Evolutionary conservation across 805 yeast genomes (phyloP), one percentile per base, ranked within the genome.

Genomic region (Ogataea salicorniae): DNA sequence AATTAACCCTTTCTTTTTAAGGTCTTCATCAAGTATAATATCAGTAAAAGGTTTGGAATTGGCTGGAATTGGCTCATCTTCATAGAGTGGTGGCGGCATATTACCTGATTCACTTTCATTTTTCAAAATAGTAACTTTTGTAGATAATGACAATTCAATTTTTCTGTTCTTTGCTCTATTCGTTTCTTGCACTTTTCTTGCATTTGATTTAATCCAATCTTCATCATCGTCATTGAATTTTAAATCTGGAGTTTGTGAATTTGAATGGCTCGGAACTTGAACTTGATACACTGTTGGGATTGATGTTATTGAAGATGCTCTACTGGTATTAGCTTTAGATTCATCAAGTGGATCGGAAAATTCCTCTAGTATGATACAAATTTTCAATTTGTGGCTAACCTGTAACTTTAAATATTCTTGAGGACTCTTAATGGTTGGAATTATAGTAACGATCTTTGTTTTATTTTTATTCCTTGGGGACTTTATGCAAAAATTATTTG

Each of bases 111-210:
- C 40, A 47, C 60, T 55, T 42, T 55, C 57, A 18, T 46, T 38
- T 42, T 52, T 51, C 4, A 61, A 43, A 1, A 63, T 31, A 2
- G 44, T 52, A 7, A 63, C 46, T 13, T 52, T 45, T 1, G 55
- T 50, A 4, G 56, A 50, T 42, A 63, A 40, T 15, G 56, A 47
- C 20, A 63, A 52, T 43, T 62, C 66, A 15, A 63, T 57, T 41
- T 49, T 56, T 20, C 45, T 46, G 39, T 48, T 48, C 6, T 34
- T 34, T 2, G 6, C 40, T 3, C 37, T 37, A 2, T 29, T 20
- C 2, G 29, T 16, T 46, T 63, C 68, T 2, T 45, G 17, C 5
- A 63, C 38, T 9, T 47, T 17, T 45, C 52, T 54, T 1, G 66
- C 58, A 17, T 50, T 55, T 26, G 51, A 41, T 18, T 40, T 44